Percentiles rank a stretch among this genome's conserved stretches.
phyloP scores from a whole-genome alignment of 805 yeast species.

The Komagataella kurtzmanii region DNA sequence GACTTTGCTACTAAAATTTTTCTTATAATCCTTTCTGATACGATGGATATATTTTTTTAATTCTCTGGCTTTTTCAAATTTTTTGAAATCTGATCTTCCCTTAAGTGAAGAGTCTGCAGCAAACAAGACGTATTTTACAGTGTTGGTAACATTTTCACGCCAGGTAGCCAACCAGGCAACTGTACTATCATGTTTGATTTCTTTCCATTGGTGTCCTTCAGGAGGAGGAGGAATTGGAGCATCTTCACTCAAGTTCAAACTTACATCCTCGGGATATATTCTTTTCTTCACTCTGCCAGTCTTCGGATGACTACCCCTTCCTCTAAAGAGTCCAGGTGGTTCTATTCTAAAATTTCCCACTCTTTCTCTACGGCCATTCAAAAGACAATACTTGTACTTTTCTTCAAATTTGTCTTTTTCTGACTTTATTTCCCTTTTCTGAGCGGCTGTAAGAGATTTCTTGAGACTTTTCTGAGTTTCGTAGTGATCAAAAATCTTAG shows the following conservation, averaged over 20 bases:
- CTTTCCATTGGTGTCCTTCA: slow-evolving; percentile 84
- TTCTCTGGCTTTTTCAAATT: slow-evolving; percentile 88
- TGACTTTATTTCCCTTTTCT: slow-evolving; percentile 57
- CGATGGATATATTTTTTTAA: slow-evolving; percentile 57
- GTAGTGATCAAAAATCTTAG: slow-evolving; percentile 57
- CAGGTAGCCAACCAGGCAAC: slow-evolving; percentile 97
- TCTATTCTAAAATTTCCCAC: slow-evolving; percentile 91
- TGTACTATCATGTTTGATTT: slow-evolving; percentile 72
- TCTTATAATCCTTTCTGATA: slow-evolving; percentile 65
- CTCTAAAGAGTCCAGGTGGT: slow-evolving; percentile 93
- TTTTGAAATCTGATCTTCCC: slow-evolving; percentile 82
- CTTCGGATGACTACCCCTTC: slow-evolving; percentile 94
- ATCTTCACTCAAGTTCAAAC: slow-evolving; percentile 65
- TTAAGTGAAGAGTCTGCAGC: slow-evolving; percentile 86
- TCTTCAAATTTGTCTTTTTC: slow-evolving; percentile 73
- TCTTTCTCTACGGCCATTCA: slow-evolving; percentile 82
- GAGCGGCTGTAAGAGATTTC: slow-evolving; percentile 54
- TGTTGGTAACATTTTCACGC: slow-evolving; percentile 82
- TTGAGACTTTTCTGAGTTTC: slow-evolving; percentile 61
- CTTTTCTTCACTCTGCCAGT: slow-evolving; percentile 85
- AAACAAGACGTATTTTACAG: slow-evolving; percentile 78
- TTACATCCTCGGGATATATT: slow-evolving; percentile 81
- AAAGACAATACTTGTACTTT: slow-evolving; percentile 61
- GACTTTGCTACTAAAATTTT: slow-evolving; percentile 53
- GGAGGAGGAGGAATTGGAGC: slow-evolving; percentile 75